Evolutionary conservation across 208 protist genomes (phyloP), one percentile per base, ranked within the genome.

Genomic region (Spongospora subterranea): DNA sequence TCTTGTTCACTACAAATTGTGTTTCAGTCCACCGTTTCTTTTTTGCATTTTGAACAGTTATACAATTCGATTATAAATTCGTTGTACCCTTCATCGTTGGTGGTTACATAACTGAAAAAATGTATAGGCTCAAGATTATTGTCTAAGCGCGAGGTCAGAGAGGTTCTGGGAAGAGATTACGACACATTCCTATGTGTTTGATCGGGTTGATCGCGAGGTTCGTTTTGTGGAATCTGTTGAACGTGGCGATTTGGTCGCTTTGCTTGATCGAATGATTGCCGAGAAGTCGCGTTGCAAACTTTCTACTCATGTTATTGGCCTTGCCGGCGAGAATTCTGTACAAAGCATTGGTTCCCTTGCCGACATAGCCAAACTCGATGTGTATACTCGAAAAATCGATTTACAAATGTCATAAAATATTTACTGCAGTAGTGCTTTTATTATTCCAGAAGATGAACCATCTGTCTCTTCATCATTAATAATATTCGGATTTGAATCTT

Each of bases 121-220:
- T 60, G 6, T 60, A 6, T 60, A 60, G 50, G n/a, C 71, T 45
- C 71, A 82, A 82, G 71, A 82, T 43, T 82, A 45, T n/a, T 40
- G n/a, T n/a, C 71, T 82, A 20, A 17, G 35, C 40, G 6, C 71
- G 17, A 82, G 13, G n/a, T n/a, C 6, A 6, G 71, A 82, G 6
- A 6, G 71, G 6, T n/a, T 82, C 17, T 82, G 71, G 71, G 71
- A 35, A 6, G 71, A 82, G 35, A 82, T 82, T 20, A n/a, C 35
- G 6, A 43, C 71, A 20, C 71, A 82, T 13, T 40, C 6, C 35
- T 82, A 82, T n/a, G 71, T 82, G 6, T 82, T 82, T n/a, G 71
- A 82, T n/a, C 71, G 71, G 71, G 35, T 82, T 6, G 71, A 82
- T 35, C 17, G n/a, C 11, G 71, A 82, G 40, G n/a, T 82, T 20